Base-by-base conservation (phyloP, 371 early-diverging fungal genomes). In the Lichtheimia ramosa region DNA sequence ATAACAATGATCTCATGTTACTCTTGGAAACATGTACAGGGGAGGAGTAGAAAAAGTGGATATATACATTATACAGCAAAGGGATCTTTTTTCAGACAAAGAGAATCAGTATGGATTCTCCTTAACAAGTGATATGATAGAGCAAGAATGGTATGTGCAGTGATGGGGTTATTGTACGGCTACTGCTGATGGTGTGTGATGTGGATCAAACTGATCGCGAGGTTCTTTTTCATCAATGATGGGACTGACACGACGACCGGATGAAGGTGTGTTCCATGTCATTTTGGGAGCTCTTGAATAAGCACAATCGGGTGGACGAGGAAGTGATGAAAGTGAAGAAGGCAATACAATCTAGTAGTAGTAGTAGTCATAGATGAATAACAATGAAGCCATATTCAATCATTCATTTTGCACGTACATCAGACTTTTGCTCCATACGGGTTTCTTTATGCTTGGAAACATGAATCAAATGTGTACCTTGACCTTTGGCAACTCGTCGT, bases 401-500 rank as follows among this genome's bases (percentile, higher is more conserved):
- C 10, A 10, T 2, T 34, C 10, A 0, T 34, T n/a, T 34, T 34
- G 10, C 34, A 34, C 34, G 34, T 34, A 34, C 34, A 34, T 34
- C 34, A 8, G 34, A 34, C 10, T 55, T 55, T 20, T 55, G 56
- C 43, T 55, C 56, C 56, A 55, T 55, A 23, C 56, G 56, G 8
- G 75, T 78, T 51, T 78, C 75, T 16, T 71, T 67, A 20, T 67
- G 62, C 8, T 65, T 55, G 40, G 76, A 74, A 25, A 76, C 66
- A 54, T 74, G 69, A 43, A 79, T 79, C 16, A 67, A 64, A 54
- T 79, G 79, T 10, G 79, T 79, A 12, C 79, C 79, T 62, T 75
- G 67, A 8, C 79, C 79, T 48, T 69, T 63, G 3, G 72, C 69
- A 18, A 79, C 79, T 49, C 74, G 70, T 15, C 72, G 74, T 27